Conservation (phyloP, 2,329 filamentous ascomycete genomes). For the Pyrenochaeta sp. region DNA sequence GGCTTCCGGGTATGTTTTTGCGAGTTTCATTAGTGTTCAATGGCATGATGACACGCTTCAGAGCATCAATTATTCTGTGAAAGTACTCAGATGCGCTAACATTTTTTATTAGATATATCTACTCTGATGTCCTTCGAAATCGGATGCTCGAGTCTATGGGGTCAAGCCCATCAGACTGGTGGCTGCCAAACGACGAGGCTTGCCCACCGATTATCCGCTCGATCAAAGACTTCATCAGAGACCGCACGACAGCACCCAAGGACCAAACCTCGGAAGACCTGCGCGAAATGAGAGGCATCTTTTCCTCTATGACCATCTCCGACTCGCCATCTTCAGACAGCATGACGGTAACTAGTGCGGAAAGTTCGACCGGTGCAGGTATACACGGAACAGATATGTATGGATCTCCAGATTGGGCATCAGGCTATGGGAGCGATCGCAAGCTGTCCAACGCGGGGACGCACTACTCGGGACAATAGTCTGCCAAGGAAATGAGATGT, state of each 20-base stretch:
- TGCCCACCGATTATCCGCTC: constrained; percentile 76
- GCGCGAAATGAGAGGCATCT: constrained; percentile 77
- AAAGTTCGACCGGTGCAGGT: constrained; percentile 18
- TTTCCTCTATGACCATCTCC: constrained; percentile 50
- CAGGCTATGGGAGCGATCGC: constrained; percentile 27
- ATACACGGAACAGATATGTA: constrained; percentile 29
- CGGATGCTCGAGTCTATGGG: constrained; percentile 80
- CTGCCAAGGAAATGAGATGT: constrained; percentile 4
- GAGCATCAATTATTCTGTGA: background rate
- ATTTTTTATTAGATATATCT: constrained; percentile 73
- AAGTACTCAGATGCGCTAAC: constrained; percentile 10
- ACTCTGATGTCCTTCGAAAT: constrained; percentile 74
- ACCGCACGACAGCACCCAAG: constrained; percentile 66
- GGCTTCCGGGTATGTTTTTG: constrained; percentile 71
- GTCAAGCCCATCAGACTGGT: constrained; percentile 80
- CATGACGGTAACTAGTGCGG: constrained; percentile 35
- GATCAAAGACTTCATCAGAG: constrained; percentile 81
- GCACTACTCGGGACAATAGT: constrained; percentile 26
- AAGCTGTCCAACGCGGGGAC: constrained; percentile 24
- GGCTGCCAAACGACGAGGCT: constrained; percentile 83
- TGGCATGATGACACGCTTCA: too few relatives aligned
- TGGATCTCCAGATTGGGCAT: constrained; percentile 33
- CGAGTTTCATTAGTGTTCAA: background rate
- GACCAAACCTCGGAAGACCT: constrained; percentile 68
- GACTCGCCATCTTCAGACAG: constrained; percentile 42